Evolutionary conservation across 2,329 filamentous ascomycete genomes (phyloP).

Genomic region (Chaetomiaceae sp.): DNA sequence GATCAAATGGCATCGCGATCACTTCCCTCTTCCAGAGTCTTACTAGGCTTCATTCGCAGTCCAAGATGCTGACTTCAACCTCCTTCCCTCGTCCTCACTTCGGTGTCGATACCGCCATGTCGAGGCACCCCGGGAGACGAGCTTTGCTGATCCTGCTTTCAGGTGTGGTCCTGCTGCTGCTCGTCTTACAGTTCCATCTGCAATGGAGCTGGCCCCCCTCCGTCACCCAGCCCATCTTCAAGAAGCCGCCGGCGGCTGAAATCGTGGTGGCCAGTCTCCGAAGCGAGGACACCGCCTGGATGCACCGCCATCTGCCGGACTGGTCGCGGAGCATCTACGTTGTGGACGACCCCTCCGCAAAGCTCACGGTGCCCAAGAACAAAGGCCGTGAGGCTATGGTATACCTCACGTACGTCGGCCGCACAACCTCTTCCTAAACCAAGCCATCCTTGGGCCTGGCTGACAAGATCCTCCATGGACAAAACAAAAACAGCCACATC

Average conservation of each 20-base stretch:
- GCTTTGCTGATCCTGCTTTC: not conserved
- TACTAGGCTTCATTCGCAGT: no score
- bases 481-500: no score
- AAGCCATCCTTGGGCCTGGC: no score
- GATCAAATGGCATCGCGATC: no score
- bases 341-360: conserved; percentile 45
- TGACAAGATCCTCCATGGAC: no score
- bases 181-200: conserved; percentile 3
- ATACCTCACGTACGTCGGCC: conserved; percentile 34
- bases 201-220: not conserved
- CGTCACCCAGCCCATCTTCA: not conserved
- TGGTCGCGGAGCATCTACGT: conserved; percentile 54
- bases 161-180: not conserved
- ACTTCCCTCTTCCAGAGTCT: no score
- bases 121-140: no score
- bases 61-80: no score
- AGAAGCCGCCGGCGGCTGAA: conserved; percentile 6
- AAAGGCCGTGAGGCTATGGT: conserved; percentile 52
- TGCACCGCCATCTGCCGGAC: conserved; percentile 37
- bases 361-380: conserved; percentile 46
- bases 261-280: conserved; percentile 22
- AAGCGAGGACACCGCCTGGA: conserved; percentile 33
- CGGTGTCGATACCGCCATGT: no score
- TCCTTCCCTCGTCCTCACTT: no score
- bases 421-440: no score